Evolutionary conservation across 805 yeast genomes (phyloP).

Genomic region (Yamadazyma paraphyllophila): DNA sequence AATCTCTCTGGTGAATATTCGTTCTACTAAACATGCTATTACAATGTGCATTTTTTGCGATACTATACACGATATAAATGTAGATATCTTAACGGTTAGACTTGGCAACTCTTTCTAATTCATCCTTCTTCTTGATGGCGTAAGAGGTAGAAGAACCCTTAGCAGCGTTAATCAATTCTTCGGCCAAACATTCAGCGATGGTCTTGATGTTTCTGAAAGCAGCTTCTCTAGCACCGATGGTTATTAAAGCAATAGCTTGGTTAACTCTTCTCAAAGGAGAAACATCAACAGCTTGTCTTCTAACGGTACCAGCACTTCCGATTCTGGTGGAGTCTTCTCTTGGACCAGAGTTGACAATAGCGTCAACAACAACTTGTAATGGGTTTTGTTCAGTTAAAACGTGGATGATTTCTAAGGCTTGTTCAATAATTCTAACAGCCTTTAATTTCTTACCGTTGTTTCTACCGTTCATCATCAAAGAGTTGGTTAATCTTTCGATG

Average conservation of each 20-base stretch:
- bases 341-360: constrained; percentile 99
- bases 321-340: constrained; percentile 99
- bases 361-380: constrained; percentile 97
- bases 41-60: constrained; percentile 10
- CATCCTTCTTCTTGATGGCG: constrained; percentile 99
- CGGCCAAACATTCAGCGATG: constrained; percentile 99
- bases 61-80: constrained; percentile 15
- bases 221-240: constrained; percentile 99
- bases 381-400: constrained; percentile 99
- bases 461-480: constrained; percentile 99
- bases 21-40: background rate
- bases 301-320: constrained; percentile 99
- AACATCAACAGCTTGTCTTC: constrained; percentile 99
- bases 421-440: constrained; percentile 99
- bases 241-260: constrained; percentile 97
- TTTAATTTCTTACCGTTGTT: constrained; percentile 99
- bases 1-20: too few species aligned
- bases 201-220: constrained; percentile 99
- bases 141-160: constrained; percentile 99
- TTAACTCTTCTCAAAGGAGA: constrained; percentile 99
- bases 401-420: constrained; percentile 96
- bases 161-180: constrained; percentile 99
- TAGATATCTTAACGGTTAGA: constrained; percentile 91
- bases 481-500: constrained; percentile 98
- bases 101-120: constrained; percentile 99